Base-by-base conservation (phyloP, 306 rosid species). In the Luffa aegyptiaca region DNA sequence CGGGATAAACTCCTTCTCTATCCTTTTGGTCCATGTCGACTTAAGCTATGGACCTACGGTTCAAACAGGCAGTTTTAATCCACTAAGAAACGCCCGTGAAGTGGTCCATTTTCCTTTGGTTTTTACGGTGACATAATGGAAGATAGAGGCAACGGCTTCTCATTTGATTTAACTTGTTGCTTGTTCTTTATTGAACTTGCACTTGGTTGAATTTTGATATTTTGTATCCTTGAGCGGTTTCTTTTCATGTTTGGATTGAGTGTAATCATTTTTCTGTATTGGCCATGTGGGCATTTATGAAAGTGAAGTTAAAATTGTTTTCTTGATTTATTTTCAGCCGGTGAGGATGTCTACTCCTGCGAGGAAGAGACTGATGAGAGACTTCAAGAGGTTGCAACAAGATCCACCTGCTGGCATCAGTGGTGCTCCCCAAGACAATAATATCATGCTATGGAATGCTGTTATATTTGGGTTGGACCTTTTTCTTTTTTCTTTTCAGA, bases 381-480 rank as follows among this genome's bases (percentile, higher is more conserved):
- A 94, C 81, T 94, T 92, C 84, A 92, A 88, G 90, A 87, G 98
- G 88, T 82, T 94, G 89, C 98, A 92, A 63, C 97, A 88, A 61
- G 97, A 92, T 80, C 97, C 98, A 77, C 97, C 97, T 63, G 98
- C 96, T 8, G 97, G 97, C 79, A 92, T 93, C 78, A 93, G 98
- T 55, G 98, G 98, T 20, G 98, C 98, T 56, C 98, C 98, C 33
- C 97, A 94, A 56, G 97, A 94, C 88, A 94, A 92, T 77, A 94
- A 94, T 80, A 92, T 94, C 69, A 88, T 90, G 98, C 94, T 92
- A 71, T 94, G 98, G 98, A 94, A 94, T 87, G 98, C 98, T 82
- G 98, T 94, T 46, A 92, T 94, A 79, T 94, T 94, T 83, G 98
- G 98, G 98, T 94, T 79, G 61, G 87, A 8, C 74, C 12, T 39